These are phyloP conservation scores for Elaeagnus macrophylla DNA, from an alignment of 306 rosid genomes.

Conservation along the genomic window DNA sequence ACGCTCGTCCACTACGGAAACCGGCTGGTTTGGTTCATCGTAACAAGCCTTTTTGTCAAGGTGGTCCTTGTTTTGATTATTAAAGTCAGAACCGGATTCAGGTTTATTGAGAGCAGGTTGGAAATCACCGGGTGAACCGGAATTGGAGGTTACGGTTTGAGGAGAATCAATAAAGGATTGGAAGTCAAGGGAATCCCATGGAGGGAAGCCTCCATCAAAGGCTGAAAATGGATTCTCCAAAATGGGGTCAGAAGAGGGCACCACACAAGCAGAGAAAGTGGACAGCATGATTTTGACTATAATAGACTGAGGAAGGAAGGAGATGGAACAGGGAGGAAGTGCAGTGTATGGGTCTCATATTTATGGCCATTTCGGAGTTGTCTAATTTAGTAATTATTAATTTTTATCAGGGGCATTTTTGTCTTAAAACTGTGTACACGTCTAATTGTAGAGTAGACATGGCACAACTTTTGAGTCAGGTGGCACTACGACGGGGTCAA, in stretches of 20 bases:
- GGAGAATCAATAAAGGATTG: constrained; percentile 13
- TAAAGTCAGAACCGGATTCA: not conserved
- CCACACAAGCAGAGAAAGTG: constrained; percentile 20
- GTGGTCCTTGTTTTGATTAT: no score
- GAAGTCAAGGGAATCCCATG: constrained; percentile 39
- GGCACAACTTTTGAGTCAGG: constrained; percentile 71
- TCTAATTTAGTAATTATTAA: constrained; percentile 8
- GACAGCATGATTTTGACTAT: constrained; percentile 50
- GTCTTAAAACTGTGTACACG: not conserved
- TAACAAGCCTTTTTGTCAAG: constrained; percentile 10
- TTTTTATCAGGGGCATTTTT: constrained; percentile 27
- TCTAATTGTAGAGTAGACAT: constrained; percentile 5
- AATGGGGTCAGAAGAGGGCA: constrained; percentile 27
- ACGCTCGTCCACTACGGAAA: constrained; percentile 37
- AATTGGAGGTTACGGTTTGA: constrained; percentile 26
- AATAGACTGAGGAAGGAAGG: constrained; percentile 31
- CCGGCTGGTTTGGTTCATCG: constrained; percentile 8
- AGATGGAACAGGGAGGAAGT: constrained; percentile 63
- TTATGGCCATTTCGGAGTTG: constrained; percentile 19
- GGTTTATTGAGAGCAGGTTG: constrained; percentile 6
- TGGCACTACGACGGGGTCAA: constrained; percentile 42
- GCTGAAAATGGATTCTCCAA: constrained; percentile 33
- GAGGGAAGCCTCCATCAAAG: constrained; percentile 30
- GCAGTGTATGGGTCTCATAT: constrained; percentile 40
- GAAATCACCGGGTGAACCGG: constrained; percentile 19